Evolutionary conservation across 129 eudicot genomes (phyloP), one percentile per base, ranked within the genome.

Genomic region (Artemisia annua): DNA sequence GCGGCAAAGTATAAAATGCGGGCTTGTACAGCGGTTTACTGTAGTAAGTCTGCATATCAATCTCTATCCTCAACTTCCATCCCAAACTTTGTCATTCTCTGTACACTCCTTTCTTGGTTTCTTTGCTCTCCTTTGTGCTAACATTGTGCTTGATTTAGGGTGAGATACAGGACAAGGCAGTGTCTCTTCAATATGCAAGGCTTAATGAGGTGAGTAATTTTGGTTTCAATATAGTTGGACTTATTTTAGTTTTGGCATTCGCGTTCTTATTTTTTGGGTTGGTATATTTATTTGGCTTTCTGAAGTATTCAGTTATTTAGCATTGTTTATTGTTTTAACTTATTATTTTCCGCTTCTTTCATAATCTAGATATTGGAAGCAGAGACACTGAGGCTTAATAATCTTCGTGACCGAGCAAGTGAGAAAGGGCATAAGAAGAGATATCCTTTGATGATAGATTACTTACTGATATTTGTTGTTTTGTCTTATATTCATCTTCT

Each of bases 1-100:
- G 84, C 86, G 99, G 48, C 91, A 95, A 69, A 95, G 89, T 81
- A 90, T 90, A 51, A 88, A 85, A 82, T 85, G 91, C 56, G 99
- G 99, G 78, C 94, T 95, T 83, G 96, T 90, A 58, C 87, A 83
- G 71, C 81, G 80, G 51, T 86, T 86, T 68, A 86, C 96, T 35
- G 94, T 95, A 64, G 99, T 95, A 88, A 84, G 97, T 78, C 35
- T 55, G 54, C 60, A 22, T 74, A 70, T 28, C 26, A 2, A 11
- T 65, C 46, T 39, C 8, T 39, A 32, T 32, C 43, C 43, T 32
- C 43, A 32, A 32, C 43, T 4, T 32, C 43, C 43, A 6, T 32
- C 43, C 43, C 43, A 32, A 32, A 32, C 7, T 70, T 28, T 52
- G 7, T 78, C 32, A 22, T 22, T 18, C 64, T 11, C 14, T 18